Conservation (phyloP, 108 stramenopile species). For the Seminavis robusta region DNA sequence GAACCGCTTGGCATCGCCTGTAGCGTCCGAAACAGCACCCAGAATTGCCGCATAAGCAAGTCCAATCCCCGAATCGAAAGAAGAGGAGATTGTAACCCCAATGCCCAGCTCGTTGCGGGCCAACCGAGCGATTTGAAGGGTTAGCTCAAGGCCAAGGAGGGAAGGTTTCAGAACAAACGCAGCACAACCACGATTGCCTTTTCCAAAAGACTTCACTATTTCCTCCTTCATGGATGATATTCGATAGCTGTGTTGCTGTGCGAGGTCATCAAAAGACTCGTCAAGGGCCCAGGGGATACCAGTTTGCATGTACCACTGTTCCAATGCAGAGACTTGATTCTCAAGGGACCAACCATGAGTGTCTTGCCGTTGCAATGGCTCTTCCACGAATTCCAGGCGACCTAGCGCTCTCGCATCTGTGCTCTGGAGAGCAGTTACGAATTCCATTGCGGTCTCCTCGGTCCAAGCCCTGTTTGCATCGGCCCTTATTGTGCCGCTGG, state of each 20-base stretch:
- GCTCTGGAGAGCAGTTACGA: conserved; percentile 32
- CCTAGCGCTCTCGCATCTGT: conserved; percentile 21
- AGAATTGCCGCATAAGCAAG: conserved; percentile 64
- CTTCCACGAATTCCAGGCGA: conserved; percentile 74
- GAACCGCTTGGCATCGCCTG: conserved; percentile 15
- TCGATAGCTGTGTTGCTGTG: conserved; percentile 28
- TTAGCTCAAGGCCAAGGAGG: conserved; percentile 75
- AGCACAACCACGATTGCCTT: conserved; percentile 44
- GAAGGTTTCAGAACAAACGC: conserved; percentile 84
- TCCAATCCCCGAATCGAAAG: conserved; percentile 81
- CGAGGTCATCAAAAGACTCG: conserved; percentile 75
- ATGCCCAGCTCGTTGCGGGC: conserved; percentile 62
- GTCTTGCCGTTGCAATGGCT: conserved; percentile 52
- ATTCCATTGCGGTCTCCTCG: conserved; percentile 29
- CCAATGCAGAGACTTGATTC: conserved; percentile 48
- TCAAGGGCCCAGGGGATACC: conserved; percentile 70
- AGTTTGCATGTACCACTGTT: conserved; percentile 35
- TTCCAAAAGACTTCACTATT: conserved; percentile 28
- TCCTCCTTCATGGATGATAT: conserved; percentile 39
- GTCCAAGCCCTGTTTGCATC: conserved; percentile 83
- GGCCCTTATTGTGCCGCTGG: conserved; percentile 32
- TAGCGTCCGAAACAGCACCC: conserved; percentile 51
- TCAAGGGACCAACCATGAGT: conserved; percentile 36
- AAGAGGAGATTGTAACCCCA: conserved; percentile 68
- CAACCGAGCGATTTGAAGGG: conserved; percentile 57